These are phyloP conservation scores for Debaryomyces hansenii DNA, from an alignment of 805 yeast species.

Conservation along the genomic window DNA sequence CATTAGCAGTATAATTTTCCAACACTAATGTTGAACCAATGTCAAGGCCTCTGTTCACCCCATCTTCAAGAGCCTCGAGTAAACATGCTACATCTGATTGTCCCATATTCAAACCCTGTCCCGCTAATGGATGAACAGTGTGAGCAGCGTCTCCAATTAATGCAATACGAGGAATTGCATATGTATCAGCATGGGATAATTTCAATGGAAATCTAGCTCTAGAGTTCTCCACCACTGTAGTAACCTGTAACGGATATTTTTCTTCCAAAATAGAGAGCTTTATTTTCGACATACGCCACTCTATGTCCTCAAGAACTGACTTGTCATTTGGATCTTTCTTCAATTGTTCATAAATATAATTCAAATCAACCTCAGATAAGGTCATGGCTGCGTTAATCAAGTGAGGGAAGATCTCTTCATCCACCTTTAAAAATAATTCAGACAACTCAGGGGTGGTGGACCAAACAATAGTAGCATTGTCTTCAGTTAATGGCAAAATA, in stretches of 20 bases:
- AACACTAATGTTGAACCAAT: conserved; percentile 79
- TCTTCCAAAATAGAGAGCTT: conserved; percentile 52
- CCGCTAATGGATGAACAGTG: conserved; percentile 95
- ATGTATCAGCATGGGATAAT: conserved; percentile 87
- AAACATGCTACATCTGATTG: conserved; percentile 84
- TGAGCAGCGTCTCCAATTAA: conserved; percentile 99
- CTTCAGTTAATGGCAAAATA: conserved; percentile 81
- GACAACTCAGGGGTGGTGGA: conserved; percentile 78
- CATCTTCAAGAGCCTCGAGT: conserved; percentile 66
- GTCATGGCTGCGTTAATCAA: conserved; percentile 85
- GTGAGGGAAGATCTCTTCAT: conserved; percentile 61
- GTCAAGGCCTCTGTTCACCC: conserved; percentile 78
- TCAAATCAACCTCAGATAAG: conserved; percentile 74
- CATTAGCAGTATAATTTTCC: conserved; percentile 83
- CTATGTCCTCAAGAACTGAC: conserved; percentile 62
- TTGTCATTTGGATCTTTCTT: conserved; percentile 41
- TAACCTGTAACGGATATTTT: conserved; percentile 66
- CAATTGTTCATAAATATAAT: conserved; percentile 56
- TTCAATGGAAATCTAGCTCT: conserved; percentile 89
- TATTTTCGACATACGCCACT: conserved; percentile 60
- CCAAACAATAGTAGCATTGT: conserved; percentile 93
- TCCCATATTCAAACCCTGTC: conserved; percentile 98
- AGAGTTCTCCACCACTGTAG: conserved; percentile 56
- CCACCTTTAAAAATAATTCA: conserved; percentile 54
- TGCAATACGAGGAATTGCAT: conserved; percentile 81